Evolutionary conservation across 495 filamentous ascomycete genomes (phyloP), one percentile per base, ranked within the genome.

Genomic region (Astrothelium macrocarpum): DNA sequence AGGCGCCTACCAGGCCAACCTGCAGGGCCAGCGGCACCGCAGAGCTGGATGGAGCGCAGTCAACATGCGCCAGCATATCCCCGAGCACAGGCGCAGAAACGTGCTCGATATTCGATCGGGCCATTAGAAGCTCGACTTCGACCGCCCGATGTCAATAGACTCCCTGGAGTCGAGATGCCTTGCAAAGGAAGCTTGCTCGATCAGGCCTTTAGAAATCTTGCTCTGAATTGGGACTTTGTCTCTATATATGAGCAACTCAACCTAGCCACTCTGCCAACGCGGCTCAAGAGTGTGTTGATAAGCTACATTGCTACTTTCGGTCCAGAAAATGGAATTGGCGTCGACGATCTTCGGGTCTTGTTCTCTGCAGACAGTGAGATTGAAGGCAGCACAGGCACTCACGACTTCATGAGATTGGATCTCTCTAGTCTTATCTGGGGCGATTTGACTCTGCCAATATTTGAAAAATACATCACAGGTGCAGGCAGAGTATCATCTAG

Each of bases 11-110:
- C 71, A 78, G 49, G 25, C 25, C 49, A 56, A 18, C 81, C 83
- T 0, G 75, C 88, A 1, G 90, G 89, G 0, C 89, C 90, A 2
- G 80, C 87, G 10, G 78, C 88, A 23, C 90, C 90, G 1, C 78
- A 77, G 32, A 90, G 87, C 68, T 94, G 90, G 90, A 68, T 87
- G 12, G 49, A 56, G 49, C 49, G 31, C 1, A 63, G 62, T 63
- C 43, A 20, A 34, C 59, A 60, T 43, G 59, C 59, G 7, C 59
- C 59, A 9, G 3, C 59, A 16, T 26, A 60, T 36, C 10, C 10
- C 14, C 59, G 59, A 23, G 32, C 59, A 26, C 59, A 36, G 23
- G 59, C 31, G 23, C 32, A 23, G 25, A 60, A 36, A 31, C 59
- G 59, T 23, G 36, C 32, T 25, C 3, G 32, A 20, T 20, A 23